These are phyloP conservation scores for Pseudogymnoascus sp. DNA, from an alignment of 2,329 filamentous ascomycete species.

Conservation along the genomic window DNA sequence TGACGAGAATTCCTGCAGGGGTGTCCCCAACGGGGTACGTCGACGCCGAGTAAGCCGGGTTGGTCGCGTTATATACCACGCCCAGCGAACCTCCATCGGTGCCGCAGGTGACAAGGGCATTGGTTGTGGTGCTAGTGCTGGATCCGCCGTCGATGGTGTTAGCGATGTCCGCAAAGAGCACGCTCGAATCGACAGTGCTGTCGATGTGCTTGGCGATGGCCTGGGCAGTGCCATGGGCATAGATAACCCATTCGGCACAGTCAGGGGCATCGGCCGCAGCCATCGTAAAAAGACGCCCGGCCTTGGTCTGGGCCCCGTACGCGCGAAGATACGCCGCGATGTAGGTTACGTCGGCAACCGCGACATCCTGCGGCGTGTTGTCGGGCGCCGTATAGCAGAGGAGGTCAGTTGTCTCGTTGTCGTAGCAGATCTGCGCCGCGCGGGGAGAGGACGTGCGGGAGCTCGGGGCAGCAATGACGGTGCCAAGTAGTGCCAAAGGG, in stretches of 20 bases:
- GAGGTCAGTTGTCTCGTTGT: background rate
- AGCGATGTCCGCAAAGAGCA: slow-evolving; percentile 15
- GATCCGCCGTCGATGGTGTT: slow-evolving; percentile 23
- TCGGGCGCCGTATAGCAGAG: slow-evolving; percentile 16
- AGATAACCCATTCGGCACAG: slow-evolving; percentile 23
- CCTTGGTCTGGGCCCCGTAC: slow-evolving; percentile 17
- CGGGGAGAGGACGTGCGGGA: background rate
- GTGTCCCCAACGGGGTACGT: background rate
- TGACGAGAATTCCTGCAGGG: background rate
- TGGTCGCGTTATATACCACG: slow-evolving; percentile 19
- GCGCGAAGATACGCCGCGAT: slow-evolving; percentile 19
- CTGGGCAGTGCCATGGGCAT: slow-evolving; percentile 12
- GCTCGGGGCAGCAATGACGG: background rate
- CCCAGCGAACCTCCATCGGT: slow-evolving; percentile 24
- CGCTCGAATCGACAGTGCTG: slow-evolving; percentile 14
- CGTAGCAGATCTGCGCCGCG: background rate
- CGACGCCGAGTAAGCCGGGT: slow-evolving; percentile 17
- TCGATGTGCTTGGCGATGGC: slow-evolving; percentile 22
- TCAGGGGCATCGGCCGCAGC: slow-evolving; percentile 15
- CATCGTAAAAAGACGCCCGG: slow-evolving; percentile 19
- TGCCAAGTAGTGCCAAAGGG: background rate
- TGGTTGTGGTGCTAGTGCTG: slow-evolving; percentile 16
- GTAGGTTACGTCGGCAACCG: slow-evolving; percentile 15
- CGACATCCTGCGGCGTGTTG: slow-evolving; percentile 15
- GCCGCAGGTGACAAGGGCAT: slow-evolving; percentile 28